Base-by-base conservation (phyloP, 805 yeast genomes). In the Saturnispora bothae region DNA sequence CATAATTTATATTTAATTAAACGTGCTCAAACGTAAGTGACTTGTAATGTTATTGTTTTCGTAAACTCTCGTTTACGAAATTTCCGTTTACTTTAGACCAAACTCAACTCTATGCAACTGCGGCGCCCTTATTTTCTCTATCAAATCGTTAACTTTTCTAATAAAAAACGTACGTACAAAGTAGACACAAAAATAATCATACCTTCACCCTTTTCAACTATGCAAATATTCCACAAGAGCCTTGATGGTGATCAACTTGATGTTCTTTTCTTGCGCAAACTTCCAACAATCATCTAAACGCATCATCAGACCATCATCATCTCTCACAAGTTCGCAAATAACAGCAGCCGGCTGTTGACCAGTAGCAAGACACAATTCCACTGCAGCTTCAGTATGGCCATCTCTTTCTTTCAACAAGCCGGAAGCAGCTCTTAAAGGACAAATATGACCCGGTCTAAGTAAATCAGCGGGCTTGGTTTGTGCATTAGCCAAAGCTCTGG, bases 301-400 rank as follows among this genome's bases (percentile, higher is more conserved):
- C 79, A 88, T 85, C 97, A 92, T 92, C 46, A 81, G 66, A 1
- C 98, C 98, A 53, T 92, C 97, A 34, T 76, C 81, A 48, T 86
- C 97, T 41, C 81, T 74, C 18, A 92, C 97, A 49, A 92, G 66
- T 64, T 92, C 99, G 59, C 97, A 83, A 49, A 92, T 89, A 27
- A 82, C 92, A 13, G 83, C 94, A 2, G 85, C 98, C 2, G 92
- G 94, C 45, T 73, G 73, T 48, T 83, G 66, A 0, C 85, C 86
- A 5, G 89, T 70, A 51, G 88, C 66, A 51, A 65, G 63, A 54
- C 95, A 78, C 46, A 92, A 67, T 54, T 89, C 95, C 7, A 92
- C 94, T 20, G 85, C 86, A 14, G 98, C 97, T 63, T 92, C 99
- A 9, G 99, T 92, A 57, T 92, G 99, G 13, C 99, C 99, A 41